Conservation (phyloP, 2,329 filamentous ascomycete species). For the Penicillium frequentans region DNA sequence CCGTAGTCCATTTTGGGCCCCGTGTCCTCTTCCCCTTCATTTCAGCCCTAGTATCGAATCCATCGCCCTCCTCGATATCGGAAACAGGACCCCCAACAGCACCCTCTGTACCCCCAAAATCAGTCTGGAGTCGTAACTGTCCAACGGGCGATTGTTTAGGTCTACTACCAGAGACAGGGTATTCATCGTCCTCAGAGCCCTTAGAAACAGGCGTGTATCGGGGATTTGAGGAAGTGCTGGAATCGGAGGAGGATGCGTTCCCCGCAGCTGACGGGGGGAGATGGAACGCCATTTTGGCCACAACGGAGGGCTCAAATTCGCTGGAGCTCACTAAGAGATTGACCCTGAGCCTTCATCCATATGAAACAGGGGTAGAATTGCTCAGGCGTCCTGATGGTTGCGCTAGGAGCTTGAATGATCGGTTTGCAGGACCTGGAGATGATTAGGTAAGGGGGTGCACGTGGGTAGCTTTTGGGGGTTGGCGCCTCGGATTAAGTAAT, state of each 20-base stretch:
- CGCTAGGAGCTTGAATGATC: slow-evolving; percentile 1
- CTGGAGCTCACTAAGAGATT: not conserved
- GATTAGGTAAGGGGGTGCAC: slow-evolving; percentile 15
- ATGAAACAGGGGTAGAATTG: not conserved
- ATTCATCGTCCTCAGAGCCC: slow-evolving; percentile 26
- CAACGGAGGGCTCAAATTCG: not conserved
- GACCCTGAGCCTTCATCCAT: not conserved
- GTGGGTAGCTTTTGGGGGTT: slow-evolving; percentile 10
- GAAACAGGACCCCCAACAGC: slow-evolving; percentile 19
- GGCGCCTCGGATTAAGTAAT: slow-evolving; percentile 1
- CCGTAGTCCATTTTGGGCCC: slow-evolving; percentile 45
- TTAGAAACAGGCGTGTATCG: slow-evolving; percentile 39
- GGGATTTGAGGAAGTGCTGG: slow-evolving; percentile 26
- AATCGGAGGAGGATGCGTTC: slow-evolving; percentile 29
- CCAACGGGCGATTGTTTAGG: slow-evolving; percentile 18
- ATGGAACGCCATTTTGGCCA: slow-evolving; percentile 24
- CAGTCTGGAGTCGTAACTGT: slow-evolving; percentile 34
- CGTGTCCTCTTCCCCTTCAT: slow-evolving; percentile 13
- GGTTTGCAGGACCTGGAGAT: slow-evolving; percentile 3
- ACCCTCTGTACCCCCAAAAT: slow-evolving; percentile 25
- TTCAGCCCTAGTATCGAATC: slow-evolving; percentile 30
- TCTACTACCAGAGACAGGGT: slow-evolving; percentile 3
- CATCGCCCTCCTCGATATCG: slow-evolving; percentile 26
- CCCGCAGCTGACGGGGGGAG: slow-evolving; percentile 26
- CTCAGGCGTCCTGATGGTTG: not conserved